phyloP scores from a whole-genome alignment of 345 rosid genomes.

The Moricandia moricandioides region DNA sequence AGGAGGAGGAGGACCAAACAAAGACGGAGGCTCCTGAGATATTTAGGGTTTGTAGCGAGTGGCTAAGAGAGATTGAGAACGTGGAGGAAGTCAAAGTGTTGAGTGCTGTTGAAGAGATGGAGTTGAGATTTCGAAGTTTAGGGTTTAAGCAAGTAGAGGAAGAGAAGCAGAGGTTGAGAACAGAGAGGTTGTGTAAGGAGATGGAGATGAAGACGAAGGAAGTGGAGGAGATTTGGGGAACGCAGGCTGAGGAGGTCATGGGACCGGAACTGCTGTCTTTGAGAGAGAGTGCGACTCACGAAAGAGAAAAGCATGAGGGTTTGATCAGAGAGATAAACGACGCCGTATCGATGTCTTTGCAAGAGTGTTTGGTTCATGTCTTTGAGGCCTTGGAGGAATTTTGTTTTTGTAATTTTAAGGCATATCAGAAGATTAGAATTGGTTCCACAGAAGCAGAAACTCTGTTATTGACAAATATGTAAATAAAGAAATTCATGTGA shows the following conservation, averaged over 20 bases:
- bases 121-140: constrained; percentile 51
- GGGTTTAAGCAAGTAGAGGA: constrained; percentile 40
- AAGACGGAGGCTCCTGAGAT: constrained; percentile 35
- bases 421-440: constrained; percentile 30
- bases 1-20: constrained; percentile 30
- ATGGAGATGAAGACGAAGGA: constrained; percentile 18
- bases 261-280: constrained; percentile 15
- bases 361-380: constrained; percentile 23
- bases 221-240: constrained; percentile 3
- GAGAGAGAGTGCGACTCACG: constrained; percentile 23
- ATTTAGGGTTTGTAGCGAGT: constrained; percentile 37
- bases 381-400: constrained; percentile 27
- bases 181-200: constrained; percentile 34
- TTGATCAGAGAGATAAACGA: constrained; percentile 31
- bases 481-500: background rate
- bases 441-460: background rate
- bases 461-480: background rate
- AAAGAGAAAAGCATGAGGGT: constrained; percentile 27
- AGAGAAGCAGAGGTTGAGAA: constrained; percentile 54
- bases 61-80: constrained; percentile 52
- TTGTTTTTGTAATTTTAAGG: constrained; percentile 29
- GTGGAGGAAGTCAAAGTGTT: constrained; percentile 29
- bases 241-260: background rate
- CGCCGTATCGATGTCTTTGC: constrained; percentile 24
- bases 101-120: constrained; percentile 34